These are phyloP conservation scores for Corymbia maculata DNA, from an alignment of 345 rosid genomes.

Conservation along the genomic window DNA sequence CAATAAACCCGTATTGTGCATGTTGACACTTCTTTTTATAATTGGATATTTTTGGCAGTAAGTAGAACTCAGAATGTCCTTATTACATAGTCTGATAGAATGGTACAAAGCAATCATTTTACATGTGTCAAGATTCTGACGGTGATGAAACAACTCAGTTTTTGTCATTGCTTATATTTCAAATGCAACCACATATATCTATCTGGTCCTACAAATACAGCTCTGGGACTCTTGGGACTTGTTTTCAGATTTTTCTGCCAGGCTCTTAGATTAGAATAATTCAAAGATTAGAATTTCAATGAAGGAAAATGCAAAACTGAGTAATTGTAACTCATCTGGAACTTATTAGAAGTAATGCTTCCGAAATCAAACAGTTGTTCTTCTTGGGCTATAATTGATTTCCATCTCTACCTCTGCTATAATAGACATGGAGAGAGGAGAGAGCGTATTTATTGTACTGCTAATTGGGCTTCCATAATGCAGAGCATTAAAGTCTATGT, in stretches of 20 bases:
- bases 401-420: neutral
- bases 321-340: neutral
- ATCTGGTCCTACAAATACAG: neutral
- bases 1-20: neutral
- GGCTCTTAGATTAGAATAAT: neutral
- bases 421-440: neutral
- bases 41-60: neutral
- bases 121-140: neutral
- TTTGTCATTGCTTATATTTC: neutral
- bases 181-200: neutral
- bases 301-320: neutral
- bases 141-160: neutral
- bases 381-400: neutral
- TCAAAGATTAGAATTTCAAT: too few relatives aligned
- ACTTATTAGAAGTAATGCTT: neutral
- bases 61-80: neutral
- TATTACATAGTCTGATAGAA: neutral
- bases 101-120: neutral
- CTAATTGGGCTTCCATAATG: neutral
- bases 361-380: neutral
- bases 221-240: neutral
- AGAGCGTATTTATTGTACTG: neutral
- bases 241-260: neutral
- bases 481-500: neutral
- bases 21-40: neutral